Conservation (phyloP, 78 protist genomes). For the Dictyostelium capitatum region DNA sequence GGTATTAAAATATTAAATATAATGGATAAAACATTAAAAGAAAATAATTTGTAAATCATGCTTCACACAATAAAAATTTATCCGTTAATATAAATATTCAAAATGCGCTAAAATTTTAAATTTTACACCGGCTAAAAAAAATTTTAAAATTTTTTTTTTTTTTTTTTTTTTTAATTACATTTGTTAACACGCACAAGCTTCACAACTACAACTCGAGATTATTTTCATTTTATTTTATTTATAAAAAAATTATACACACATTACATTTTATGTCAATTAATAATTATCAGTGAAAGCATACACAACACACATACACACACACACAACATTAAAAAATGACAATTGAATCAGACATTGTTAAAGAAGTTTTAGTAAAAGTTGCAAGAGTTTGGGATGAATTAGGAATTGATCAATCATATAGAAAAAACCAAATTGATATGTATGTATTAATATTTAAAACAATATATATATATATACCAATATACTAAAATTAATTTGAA, state of each 20-base stretch:
- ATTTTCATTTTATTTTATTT: too few species aligned
- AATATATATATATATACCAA: background rate
- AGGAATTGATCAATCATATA: conserved; percentile 58
- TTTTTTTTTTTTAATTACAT: background rate
- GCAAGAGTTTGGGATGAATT: conserved; percentile 68
- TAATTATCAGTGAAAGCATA: too few species aligned
- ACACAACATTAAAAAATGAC: conserved; percentile 3
- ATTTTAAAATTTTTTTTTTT: background rate
- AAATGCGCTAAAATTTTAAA: background rate
- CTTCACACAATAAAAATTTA: too few species aligned
- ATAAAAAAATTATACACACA: too few species aligned
- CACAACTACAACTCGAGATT: too few species aligned
- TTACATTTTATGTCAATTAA: too few species aligned
- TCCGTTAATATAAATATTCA: background rate
- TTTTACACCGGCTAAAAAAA: background rate
- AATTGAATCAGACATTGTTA: conserved; percentile 31
- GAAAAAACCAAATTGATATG: conserved; percentile 39
- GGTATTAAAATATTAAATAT: conserved; percentile 43
- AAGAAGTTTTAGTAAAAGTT: conserved; percentile 28
- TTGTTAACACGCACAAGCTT: too few species aligned
- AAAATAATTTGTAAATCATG: background rate
- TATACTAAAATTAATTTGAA: background rate
- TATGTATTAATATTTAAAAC: background rate
- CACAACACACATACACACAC: too few species aligned
- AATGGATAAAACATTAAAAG: conserved; percentile 47